Percentiles rank a stretch among this genome's conserved stretches.
These are phyloP conservation scores for Pezicula rhizophila DNA, from an alignment of 2,329 filamentous ascomycete genomes.

Conservation along the genomic window DNA sequence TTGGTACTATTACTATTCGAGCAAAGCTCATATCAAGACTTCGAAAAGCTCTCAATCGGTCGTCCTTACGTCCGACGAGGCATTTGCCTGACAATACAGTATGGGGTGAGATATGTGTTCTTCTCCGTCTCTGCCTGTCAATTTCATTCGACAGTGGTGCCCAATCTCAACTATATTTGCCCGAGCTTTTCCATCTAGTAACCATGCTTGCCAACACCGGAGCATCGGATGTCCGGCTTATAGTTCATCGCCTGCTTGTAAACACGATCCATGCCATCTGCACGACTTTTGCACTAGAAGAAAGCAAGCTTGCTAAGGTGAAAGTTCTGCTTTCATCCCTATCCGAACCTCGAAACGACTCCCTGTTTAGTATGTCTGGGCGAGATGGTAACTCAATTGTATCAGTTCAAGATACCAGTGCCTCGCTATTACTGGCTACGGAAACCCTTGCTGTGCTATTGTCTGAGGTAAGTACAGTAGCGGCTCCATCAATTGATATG, in stretches of 20 bases:
- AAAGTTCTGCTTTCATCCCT: slow-evolving; percentile 50
- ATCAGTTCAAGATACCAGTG: slow-evolving; percentile 45
- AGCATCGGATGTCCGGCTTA: slow-evolving; percentile 45
- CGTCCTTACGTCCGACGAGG: slow-evolving; percentile 60
- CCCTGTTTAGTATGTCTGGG: slow-evolving; percentile 44
- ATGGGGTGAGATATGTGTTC: slow-evolving; percentile 63
- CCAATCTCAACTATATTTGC: slow-evolving; percentile 61
- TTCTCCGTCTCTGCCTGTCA: slow-evolving; percentile 60
- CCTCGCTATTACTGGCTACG: slow-evolving; percentile 35
- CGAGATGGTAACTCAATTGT: slow-evolving; percentile 50
- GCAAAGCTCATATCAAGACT: slow-evolving; percentile 61
- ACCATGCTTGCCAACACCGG: slow-evolving; percentile 67
- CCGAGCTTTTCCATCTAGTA: slow-evolving; percentile 64
- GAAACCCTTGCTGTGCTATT: slow-evolving; percentile 57
- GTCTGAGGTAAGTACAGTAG: slow-evolving; percentile 57
- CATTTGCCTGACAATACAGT: slow-evolving; percentile 60
- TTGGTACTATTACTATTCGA: slow-evolving; percentile 59
- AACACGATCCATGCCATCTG: slow-evolving; percentile 65
- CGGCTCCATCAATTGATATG: slow-evolving; percentile 58
- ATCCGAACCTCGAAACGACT: slow-evolving; percentile 52
- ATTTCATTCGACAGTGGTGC: slow-evolving; percentile 63
- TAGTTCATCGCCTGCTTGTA: slow-evolving; percentile 58
- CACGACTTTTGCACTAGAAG: slow-evolving; percentile 58
- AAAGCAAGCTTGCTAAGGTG: slow-evolving; percentile 39
- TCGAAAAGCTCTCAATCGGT: slow-evolving; percentile 61